Evolutionary conservation across 441 rosid genomes (phyloP).

Genomic region (Adansonia madagascariensis): DNA sequence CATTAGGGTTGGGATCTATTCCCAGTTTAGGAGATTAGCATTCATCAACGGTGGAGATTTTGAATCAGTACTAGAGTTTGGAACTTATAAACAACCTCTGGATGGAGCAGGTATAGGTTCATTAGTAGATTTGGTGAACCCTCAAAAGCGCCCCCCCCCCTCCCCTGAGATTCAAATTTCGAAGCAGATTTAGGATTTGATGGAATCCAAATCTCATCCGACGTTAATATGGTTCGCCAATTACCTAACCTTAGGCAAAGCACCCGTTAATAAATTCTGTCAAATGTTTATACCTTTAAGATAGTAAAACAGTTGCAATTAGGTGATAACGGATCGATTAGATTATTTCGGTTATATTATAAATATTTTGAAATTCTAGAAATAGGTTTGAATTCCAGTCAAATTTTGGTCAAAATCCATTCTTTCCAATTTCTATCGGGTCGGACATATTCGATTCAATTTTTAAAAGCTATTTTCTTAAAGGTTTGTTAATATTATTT

Average conservation of each 20-base stretch:
- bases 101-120: constrained; percentile 15
- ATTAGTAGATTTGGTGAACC: constrained; percentile 21
- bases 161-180: not conserved
- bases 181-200: constrained; percentile 3
- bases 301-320: constrained; percentile 35
- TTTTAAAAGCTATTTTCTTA: too few species aligned
- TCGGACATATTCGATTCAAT: too few species aligned
- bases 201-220: constrained; percentile 14
- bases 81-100: not conserved
- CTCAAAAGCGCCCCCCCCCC: not conserved
- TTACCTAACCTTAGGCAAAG: constrained; percentile 8
- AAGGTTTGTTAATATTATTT: too few species aligned
- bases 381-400: too few species aligned
- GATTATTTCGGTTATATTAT: too few species aligned
- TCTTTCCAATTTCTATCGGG: too few species aligned
- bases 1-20: not conserved
- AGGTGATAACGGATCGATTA: not conserved
- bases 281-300: not conserved
- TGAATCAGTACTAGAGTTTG: constrained; percentile 17
- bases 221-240: constrained; percentile 28
- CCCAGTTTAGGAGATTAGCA: not conserved
- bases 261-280: constrained; percentile 1
- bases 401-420: too few species aligned
- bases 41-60: constrained; percentile 3
- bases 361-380: too few species aligned